Conservation (phyloP, 208 protist species). For the Naegleria lovaniensis region DNA sequence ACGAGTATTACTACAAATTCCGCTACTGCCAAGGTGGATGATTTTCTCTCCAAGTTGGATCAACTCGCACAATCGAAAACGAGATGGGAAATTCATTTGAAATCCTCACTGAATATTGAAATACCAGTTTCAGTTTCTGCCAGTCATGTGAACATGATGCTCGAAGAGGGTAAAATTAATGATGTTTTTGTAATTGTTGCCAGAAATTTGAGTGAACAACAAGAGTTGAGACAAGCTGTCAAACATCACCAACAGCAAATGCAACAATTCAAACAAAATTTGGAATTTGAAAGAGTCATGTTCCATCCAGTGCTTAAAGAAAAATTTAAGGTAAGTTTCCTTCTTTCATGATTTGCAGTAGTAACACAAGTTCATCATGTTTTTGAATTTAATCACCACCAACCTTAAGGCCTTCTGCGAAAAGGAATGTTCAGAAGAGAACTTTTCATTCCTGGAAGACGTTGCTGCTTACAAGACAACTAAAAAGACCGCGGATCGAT, state of each 20-base stretch:
- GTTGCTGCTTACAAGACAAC: background rate
- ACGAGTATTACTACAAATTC: background rate
- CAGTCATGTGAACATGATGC: background rate
- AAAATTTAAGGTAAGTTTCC: background rate
- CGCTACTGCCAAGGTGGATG: background rate
- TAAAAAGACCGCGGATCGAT: background rate
- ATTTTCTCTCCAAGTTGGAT: background rate
- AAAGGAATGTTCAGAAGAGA: background rate
- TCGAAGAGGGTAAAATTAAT: background rate
- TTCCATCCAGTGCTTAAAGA: background rate
- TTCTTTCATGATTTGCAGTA: too few relatives aligned
- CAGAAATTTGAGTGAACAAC: background rate
- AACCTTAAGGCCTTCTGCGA: background rate
- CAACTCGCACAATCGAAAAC: background rate
- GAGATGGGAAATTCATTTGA: background rate
- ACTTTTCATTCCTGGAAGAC: background rate
- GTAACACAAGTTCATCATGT: too few relatives aligned
- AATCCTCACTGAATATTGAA: background rate
- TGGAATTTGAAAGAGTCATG: conserved; percentile 3
- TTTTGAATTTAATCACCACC: too few relatives aligned
- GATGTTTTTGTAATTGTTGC: background rate
- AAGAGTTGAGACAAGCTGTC: background rate
- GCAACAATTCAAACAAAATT: background rate
- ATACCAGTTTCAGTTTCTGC: background rate
- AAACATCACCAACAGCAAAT: background rate